Base-by-base conservation (phyloP, 2,329 filamentous ascomycete genomes). In the Falciphora oryzae region DNA sequence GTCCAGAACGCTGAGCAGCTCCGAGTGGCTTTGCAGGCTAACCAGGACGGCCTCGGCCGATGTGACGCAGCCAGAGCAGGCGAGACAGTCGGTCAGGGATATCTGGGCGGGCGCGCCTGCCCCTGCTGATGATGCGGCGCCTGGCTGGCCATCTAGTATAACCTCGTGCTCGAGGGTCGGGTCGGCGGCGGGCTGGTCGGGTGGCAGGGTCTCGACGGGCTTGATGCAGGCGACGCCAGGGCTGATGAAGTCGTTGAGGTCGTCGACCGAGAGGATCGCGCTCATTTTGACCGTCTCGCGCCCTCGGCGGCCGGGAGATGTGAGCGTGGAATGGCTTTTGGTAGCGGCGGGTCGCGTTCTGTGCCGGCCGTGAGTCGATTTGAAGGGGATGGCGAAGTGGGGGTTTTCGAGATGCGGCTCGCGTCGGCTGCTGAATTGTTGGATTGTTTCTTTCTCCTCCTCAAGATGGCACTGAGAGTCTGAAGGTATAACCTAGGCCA, bases 151-250 rank as follows among this genome's bases (percentile, higher is more conserved):
- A 81, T 97, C 95, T 70, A 94, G 93, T 65, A 94, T 93, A 68
- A 98, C 93, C 85, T 98, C 93, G 77, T 93, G 90, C 69, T 85
- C 83, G 72, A 81, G 76, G 61, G 72, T 68, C 68, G 71, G 67
- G 66, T 65, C 59, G 63, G 57, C 29, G 67, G 68, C 57, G 74
- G 84, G 76, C 44, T 84, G 78, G 68, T 84, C 82, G 62, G 83
- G 77, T 2, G 95, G 94, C 18, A 99, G 85, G 2, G 92, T 96
- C 77, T 99, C 95, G 74, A 99, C 85, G 32, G 95, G 95, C 74
- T 99, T 98, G 77, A 99, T 98, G 79, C 95, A 99, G 68, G 95
- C 95, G 73, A 99, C 93, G 67, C 94, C 93, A 18, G 95, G 95
- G 65, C 91, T 95, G 75, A 99, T 99, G 80, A 99, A 99, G 82